Conservation (phyloP, 495 filamentous ascomycete genomes). For the Apodospora peruviana region DNA sequence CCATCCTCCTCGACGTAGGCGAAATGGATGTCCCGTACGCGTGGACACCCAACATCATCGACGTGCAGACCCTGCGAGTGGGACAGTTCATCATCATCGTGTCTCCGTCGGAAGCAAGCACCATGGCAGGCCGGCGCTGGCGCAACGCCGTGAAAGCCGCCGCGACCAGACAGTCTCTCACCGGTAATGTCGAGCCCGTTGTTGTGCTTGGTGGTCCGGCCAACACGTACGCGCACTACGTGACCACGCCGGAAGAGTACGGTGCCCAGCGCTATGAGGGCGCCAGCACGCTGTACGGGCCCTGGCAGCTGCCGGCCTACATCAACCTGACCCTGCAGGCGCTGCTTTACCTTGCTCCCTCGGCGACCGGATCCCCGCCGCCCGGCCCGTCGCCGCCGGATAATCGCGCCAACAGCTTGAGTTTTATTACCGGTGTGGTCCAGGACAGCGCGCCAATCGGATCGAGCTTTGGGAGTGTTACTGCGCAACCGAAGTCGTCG, state of each 20-base stretch:
- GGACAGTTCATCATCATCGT: constrained; percentile 86
- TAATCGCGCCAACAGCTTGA: constrained; percentile 65
- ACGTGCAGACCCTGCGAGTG: constrained; percentile 84
- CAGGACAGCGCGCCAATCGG: constrained; percentile 64
- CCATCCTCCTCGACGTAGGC: constrained; percentile 85
- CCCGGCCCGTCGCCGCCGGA: constrained; percentile 70
- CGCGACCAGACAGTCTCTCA: constrained; percentile 25
- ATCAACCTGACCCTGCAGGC: constrained; percentile 72
- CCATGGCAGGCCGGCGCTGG: constrained; percentile 94
- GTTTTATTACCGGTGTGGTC: constrained; percentile 76
- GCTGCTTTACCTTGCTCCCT: constrained; percentile 61
- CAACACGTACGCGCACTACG: constrained; percentile 92
- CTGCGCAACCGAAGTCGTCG: constrained; percentile 46
- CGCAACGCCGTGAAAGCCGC: constrained; percentile 62
- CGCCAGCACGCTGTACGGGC: constrained; percentile 88
- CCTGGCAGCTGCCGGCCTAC: constrained; percentile 75
- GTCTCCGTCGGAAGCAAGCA: constrained; percentile 81
- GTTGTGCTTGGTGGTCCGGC: constrained; percentile 81
- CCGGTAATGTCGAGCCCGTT: constrained; percentile 29
- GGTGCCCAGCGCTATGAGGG: constrained; percentile 89
- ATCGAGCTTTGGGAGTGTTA: constrained; percentile 65
- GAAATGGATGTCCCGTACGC: constrained; percentile 70
- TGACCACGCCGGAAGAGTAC: constrained; percentile 87
- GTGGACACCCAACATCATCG: constrained; percentile 89
- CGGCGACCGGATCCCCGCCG: constrained; percentile 38